Base-by-base conservation (phyloP, 345 rosid genomes). In the Arabis alpina region DNA sequence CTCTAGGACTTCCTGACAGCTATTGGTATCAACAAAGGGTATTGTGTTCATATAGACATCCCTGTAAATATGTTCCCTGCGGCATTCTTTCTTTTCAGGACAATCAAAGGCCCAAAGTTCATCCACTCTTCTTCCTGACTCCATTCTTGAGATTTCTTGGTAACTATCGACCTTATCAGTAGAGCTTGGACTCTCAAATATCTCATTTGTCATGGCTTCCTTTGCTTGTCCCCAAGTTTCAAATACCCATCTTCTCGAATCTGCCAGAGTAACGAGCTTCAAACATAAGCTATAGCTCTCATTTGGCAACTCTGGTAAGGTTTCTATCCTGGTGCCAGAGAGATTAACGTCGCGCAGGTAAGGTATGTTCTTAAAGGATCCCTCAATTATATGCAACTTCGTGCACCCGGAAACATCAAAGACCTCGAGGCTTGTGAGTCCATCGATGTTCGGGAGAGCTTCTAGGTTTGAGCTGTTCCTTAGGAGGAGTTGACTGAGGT, bases 351-450 rank as follows among this genome's bases (percentile, higher is more conserved):
- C 44, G 0, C 12, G 49, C 50, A 86, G 81, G 28, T 49, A 69
- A 3, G 23, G 45, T 64, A 82, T 57, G 15, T 72, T 47, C n/a
- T 52, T 13, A 68, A 83, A 80, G 71, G 80, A 83, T 14, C 61
- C 9, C n/a, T 75, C 54, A 7, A 68, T 68, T 14, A 1, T 34
- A 30, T 44, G 34, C 63, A 68, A 43, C 4, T 56, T 4, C 30
- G 62, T 54, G n/a, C 63, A 68, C 50, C 71, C 34, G 0, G 85
- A 84, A 60, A 84, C 80, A 68, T 86, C 86, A 54, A 86, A 84
- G 27, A 57, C 49, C 61, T 82, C 61, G 1, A 86, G 85, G 16
- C 42, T 50, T 47, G 14, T 32, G 43, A 82, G 74, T 19, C n/a
- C 47, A 4, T 11, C 12, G 23, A 72, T 45, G 61, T 54, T 41